phyloP scores from a whole-genome alignment of 2,329 filamentous ascomycete species.

The Didymella pinodella region DNA sequence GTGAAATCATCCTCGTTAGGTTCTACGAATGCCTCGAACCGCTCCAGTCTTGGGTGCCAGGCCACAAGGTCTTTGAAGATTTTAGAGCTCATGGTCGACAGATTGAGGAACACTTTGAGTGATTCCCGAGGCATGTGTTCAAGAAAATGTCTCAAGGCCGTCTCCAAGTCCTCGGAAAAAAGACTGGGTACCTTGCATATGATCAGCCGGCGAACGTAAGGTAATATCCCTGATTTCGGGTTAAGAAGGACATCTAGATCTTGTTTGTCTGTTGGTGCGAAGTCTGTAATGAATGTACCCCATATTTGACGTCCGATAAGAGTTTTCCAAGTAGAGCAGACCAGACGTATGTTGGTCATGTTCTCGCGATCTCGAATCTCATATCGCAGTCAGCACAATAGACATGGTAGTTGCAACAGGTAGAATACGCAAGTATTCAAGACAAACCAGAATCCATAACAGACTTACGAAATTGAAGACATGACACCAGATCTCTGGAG shows the following conservation, averaged over 20 bases:
- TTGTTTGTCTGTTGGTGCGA: not conserved
- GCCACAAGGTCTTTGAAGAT: not conserved
- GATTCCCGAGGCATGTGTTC: not conserved
- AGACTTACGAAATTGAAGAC: not conserved
- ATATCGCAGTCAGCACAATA: not conserved
- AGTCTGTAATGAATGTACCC: not conserved
- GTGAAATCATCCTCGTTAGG: not conserved
- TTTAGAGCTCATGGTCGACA: not conserved
- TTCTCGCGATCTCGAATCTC: not conserved
- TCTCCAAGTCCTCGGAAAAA: not conserved
- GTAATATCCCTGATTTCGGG: not conserved
- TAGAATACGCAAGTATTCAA: not conserved
- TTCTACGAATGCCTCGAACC: not conserved
- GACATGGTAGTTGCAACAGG: not conserved
- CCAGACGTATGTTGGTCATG: not conserved
- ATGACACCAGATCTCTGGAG: not conserved
- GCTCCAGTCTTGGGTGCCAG: not conserved
- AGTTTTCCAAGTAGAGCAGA: not conserved
- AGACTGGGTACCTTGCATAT: not conserved
- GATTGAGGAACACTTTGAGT: not conserved
- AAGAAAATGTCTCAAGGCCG: not conserved
- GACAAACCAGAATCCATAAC: fast-evolving
- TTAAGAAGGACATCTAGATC: not conserved
- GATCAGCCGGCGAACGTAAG: not conserved
- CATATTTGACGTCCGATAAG: not conserved